phyloP scores from a whole-genome alignment of 2,329 filamentous ascomycete genomes.

The Catunica adiposa region DNA sequence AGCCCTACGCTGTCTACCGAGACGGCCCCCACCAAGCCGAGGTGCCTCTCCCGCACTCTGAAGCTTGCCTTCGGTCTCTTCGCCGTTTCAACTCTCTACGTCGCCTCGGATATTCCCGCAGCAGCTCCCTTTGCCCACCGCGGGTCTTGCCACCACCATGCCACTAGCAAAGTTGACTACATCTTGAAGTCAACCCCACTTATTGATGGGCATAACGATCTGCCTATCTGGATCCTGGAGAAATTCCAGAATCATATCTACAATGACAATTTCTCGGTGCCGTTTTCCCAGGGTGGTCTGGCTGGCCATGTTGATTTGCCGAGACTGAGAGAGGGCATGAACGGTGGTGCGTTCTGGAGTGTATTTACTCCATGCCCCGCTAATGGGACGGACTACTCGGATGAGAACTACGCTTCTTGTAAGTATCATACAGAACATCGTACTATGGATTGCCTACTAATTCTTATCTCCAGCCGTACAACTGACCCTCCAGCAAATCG shows the following conservation, averaged over 20 bases:
- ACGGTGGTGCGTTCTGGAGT: slow-evolving; percentile 87
- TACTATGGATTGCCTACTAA: not conserved
- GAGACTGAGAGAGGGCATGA: slow-evolving; percentile 51
- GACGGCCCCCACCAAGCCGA: too few species aligned
- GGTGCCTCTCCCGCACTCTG: too few species aligned
- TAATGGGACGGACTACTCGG: slow-evolving; percentile 56
- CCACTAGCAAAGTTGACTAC: not conserved
- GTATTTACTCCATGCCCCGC: slow-evolving; percentile 64
- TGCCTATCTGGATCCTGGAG: slow-evolving; percentile 55
- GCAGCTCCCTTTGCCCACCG: not conserved
- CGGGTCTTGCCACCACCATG: not conserved
- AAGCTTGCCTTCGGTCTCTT: not conserved
- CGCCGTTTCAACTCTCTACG: not conserved
- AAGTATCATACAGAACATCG: slow-evolving; percentile 18
- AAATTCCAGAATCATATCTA: slow-evolving; percentile 66
- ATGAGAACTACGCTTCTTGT: slow-evolving; percentile 54
- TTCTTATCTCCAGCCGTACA: slow-evolving; percentile 34
- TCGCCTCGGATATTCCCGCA: not conserved
- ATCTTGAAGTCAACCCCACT: slow-evolving; percentile 13
- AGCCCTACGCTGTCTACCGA: too few species aligned
- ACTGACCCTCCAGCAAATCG: slow-evolving; percentile 58
- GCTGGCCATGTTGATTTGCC: slow-evolving; percentile 61
- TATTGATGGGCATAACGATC: slow-evolving; percentile 76
- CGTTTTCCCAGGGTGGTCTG: slow-evolving; percentile 56
- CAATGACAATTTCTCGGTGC: slow-evolving; percentile 50